A percentile compares a stretch with the other conserved stretches of the same genome.
Conservation (phyloP, 1,284 basidiomycete species). For the Schizopora paradoxa region DNA sequence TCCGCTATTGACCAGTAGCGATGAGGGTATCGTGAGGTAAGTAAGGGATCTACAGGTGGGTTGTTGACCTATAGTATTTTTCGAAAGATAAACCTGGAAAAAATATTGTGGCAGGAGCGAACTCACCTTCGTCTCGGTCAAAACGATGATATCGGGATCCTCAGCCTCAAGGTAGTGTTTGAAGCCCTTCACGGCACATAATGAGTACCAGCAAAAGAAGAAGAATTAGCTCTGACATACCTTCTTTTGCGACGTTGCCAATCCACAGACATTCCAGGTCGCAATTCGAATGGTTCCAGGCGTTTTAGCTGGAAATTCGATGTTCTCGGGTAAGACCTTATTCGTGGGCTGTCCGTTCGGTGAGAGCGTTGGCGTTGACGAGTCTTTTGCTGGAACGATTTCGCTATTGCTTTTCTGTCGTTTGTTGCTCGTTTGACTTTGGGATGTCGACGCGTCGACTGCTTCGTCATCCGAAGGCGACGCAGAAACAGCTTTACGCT, state of each 20-base stretch:
- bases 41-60: slow-evolving; percentile 49
- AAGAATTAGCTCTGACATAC: slow-evolving; percentile 30
- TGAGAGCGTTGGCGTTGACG: slow-evolving; percentile 2
- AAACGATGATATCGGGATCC: slow-evolving; percentile 72
- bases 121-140: slow-evolving; percentile 77
- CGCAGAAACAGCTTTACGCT: slow-evolving; percentile 10
- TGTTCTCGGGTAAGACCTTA: slow-evolving; percentile 60
- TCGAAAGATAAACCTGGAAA: slow-evolving; percentile 1
- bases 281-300: slow-evolving; percentile 51
- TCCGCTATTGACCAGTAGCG: slow-evolving; percentile 70
- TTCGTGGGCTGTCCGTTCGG: slow-evolving; percentile 62
- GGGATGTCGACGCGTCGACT: neutral
- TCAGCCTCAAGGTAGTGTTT: slow-evolving; percentile 76
- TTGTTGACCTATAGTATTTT: slow-evolving; percentile 51
- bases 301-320: slow-evolving; percentile 50
- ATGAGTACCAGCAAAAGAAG: neutral
- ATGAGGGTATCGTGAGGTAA: slow-evolving; percentile 58
- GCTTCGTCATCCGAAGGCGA: slow-evolving; percentile 5
- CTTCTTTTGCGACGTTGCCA: slow-evolving; percentile 68
- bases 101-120: slow-evolving; percentile 1
- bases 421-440: slow-evolving; percentile 6
- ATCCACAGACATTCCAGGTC: slow-evolving; percentile 72
- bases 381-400: neutral
- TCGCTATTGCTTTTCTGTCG: neutral
- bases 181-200: slow-evolving; percentile 53